These are phyloP conservation scores for Crithidia fasciculata DNA, from an alignment of 208 protist species.

Conservation along the genomic window DNA sequence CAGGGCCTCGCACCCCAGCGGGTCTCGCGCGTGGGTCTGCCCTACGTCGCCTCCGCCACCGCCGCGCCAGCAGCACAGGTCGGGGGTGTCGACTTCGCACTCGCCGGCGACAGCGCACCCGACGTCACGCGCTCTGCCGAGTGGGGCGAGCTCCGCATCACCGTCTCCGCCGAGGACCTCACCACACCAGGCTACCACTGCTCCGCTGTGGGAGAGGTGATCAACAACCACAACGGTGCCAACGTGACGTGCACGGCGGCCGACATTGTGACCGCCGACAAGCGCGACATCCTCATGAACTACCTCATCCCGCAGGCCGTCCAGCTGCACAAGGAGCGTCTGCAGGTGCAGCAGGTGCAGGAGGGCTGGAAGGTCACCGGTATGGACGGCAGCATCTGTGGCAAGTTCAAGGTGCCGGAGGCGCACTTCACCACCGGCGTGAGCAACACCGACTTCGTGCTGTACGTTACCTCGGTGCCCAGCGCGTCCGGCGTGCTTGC, in stretches of 20 bases:
- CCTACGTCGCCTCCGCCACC: conserved; percentile 1
- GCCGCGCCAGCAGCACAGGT: not conserved
- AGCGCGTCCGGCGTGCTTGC: conserved; percentile 10
- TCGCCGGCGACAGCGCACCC: not conserved
- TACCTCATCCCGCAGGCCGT: conserved; percentile 52
- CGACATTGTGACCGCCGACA: conserved; percentile 45
- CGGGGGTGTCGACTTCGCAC: not conserved
- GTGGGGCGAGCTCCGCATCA: conserved; percentile 55
- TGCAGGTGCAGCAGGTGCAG: conserved; percentile 42
- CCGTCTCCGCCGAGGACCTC: conserved; percentile 41
- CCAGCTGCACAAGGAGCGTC: conserved; percentile 53
- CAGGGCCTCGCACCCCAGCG: not conserved
- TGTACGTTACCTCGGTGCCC: conserved; percentile 68
- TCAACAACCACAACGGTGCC: conserved; percentile 28
- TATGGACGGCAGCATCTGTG: conserved; percentile 2
- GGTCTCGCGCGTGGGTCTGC: conserved; percentile 11
- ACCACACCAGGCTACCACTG: conserved; percentile 48
- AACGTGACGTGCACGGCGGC: conserved; percentile 24
- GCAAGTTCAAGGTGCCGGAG: conserved; percentile 13
- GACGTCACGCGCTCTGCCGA: not conserved
- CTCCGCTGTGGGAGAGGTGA: conserved; percentile 23
- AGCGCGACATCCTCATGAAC: conserved; percentile 35
- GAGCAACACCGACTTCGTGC: conserved; percentile 55
- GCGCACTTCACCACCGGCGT: conserved; percentile 47
- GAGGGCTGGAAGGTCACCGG: conserved; percentile 18